phyloP scores from a whole-genome alignment of 169 alveolate genomes.

The Eimeria falciformis region DNA sequence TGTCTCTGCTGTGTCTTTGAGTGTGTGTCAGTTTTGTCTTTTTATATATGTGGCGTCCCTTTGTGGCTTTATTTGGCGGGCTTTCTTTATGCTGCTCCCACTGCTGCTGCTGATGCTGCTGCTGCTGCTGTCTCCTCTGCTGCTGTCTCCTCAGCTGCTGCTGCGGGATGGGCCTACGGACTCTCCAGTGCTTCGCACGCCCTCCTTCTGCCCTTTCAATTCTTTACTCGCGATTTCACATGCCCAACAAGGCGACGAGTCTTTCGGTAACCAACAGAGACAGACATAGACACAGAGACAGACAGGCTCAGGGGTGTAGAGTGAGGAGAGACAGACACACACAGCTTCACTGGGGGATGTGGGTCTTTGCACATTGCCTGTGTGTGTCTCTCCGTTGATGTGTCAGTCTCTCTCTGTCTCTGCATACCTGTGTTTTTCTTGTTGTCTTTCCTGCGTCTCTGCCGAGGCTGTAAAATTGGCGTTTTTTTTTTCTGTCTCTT shows the following conservation, averaged over 20 bases:
- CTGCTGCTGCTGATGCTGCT: not conserved
- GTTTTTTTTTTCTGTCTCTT: not conserved
- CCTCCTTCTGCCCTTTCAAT: not conserved
- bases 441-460: no score
- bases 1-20: not conserved
- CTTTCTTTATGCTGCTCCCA: not conserved
- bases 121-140: slow-evolving; percentile 1
- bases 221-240: not conserved
- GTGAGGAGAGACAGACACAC: no score
- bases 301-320: no score
- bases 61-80: not conserved
- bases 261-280: not conserved
- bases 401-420: no score
- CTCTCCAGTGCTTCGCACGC: slow-evolving; percentile 3
- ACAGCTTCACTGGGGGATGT: no score
- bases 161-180: slow-evolving; percentile 15
- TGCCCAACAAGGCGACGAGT: not conserved
- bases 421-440: no score
- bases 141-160: not conserved
- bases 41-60: not conserved
- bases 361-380: no score
- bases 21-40: no score
- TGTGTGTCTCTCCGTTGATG: no score
- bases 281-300: no score
- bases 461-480: not conserved